phyloP scores from a whole-genome alignment of 2,329 filamentous ascomycete species.

The Trichoderma semiorbis region DNA sequence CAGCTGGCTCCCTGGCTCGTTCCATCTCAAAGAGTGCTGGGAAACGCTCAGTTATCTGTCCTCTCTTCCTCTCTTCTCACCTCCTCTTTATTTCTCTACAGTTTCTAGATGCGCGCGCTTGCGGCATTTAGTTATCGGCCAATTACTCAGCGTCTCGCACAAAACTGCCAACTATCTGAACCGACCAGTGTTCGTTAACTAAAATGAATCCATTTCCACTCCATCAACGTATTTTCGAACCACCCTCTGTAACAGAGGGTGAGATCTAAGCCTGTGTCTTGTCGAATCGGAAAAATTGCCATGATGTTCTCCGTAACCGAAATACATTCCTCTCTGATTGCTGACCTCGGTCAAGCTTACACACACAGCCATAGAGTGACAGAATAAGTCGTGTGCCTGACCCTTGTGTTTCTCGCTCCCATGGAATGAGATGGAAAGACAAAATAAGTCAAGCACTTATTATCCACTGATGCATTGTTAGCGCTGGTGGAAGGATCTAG shows the following conservation, averaged over 20 bases:
- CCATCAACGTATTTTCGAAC: background rate
- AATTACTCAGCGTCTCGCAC: background rate
- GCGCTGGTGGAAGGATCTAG: no score
- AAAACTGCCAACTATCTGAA: background rate
- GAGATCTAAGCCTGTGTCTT: background rate
- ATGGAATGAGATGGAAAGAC: background rate
- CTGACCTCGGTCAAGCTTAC: background rate
- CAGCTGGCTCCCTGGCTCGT: background rate
- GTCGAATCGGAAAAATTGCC: background rate
- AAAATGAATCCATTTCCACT: background rate
- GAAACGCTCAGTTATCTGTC: background rate
- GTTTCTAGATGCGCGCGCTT: background rate
- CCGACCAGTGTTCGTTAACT: background rate
- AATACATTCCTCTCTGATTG: background rate
- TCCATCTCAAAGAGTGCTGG: background rate
- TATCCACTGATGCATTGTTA: no score
- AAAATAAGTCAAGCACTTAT: background rate
- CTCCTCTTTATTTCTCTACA: background rate
- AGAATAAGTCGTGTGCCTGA: background rate
- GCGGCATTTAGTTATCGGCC: background rate
- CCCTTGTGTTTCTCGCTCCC: background rate
- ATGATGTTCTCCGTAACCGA: background rate
- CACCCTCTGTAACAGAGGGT: background rate
- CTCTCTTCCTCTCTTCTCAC: no score
- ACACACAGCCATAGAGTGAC: background rate